Base-by-base conservation (phyloP, 805 yeast genomes). In the Candida railenensis region DNA sequence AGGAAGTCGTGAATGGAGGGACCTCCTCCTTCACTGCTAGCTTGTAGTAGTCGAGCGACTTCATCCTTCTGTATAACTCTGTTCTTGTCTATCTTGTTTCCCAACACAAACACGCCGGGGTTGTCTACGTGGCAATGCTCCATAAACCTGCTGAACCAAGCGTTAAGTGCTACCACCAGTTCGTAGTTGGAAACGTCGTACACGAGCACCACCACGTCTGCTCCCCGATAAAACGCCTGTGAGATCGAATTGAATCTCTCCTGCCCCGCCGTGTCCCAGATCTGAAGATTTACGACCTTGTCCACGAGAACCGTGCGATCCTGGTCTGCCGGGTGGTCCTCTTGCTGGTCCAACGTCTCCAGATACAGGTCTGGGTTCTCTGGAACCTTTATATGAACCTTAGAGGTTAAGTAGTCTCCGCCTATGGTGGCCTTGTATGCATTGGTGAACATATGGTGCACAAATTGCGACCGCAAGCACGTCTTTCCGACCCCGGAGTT, bases 401-500 rank as follows among this genome's bases (percentile, higher is more conserved):
- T 64, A 19, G 77, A 67, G 2, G 83, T 77, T 42, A 80, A 59
- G 56, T 75, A 80, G 52, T 80, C 84, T 1, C 82, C 83, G 9
- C 84, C 84, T 3, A 80, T 76, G 5, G 85, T 78, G 37, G 83
- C 82, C 55, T 76, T 71, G 56, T 80, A 80, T 9, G 80, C 81
- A 51, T 72, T 74, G 47, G 81, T 71, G 56, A 80, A 80, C 36
- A 76, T 68, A 46, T 75, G 82, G 51, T 80, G 81, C 4, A 80
- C 72, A 55, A 74, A 77, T 55, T 79, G 84, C 3, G 80, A 66
- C 43, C 85, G 62, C 3, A 80, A 61, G 43, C 83, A 78, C 12
- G 84, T 80, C 52, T 80, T 80, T 3, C 85, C 85, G 14, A 80
- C 85, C 2, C 80, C 78, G 62, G 76, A 78, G 58, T 80, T 83